Percentiles rank a stretch among this genome's conserved stretches.
These are phyloP conservation scores for Podosphaera fusca DNA, from an alignment of 2,329 filamentous ascomycete genomes.

Conservation along the genomic window DNA sequence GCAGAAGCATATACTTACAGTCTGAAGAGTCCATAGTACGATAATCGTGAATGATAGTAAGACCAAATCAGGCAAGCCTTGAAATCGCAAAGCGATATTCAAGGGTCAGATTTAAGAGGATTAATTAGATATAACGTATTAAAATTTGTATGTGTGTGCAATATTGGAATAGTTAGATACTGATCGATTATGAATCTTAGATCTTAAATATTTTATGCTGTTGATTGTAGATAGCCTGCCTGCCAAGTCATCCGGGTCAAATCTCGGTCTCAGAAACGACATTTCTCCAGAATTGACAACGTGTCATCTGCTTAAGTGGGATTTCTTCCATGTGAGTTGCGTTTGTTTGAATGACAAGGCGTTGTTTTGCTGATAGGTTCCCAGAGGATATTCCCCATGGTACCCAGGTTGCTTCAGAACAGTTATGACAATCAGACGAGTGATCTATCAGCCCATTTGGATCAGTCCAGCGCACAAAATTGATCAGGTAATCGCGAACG, in stretches of 20 bases:
- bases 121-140: no score
- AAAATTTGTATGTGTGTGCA: no score
- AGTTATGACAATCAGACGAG: neutral
- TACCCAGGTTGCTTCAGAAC: neutral
- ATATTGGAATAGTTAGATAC: no score
- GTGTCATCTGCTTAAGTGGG: neutral
- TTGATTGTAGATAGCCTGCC: neutral
- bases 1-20: no score
- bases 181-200: neutral
- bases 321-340: constrained; percentile 1
- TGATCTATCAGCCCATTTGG: constrained; percentile 5
- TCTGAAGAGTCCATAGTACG: no score
- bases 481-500: constrained; percentile 11
- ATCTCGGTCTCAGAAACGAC: neutral
- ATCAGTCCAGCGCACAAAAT: constrained; percentile 8
- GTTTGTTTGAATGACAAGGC: constrained; percentile 1
- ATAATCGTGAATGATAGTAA: no score
- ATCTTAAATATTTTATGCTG: neutral
- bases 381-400: neutral
- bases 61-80: no score
- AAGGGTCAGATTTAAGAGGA: no score
- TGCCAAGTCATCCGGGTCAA: neutral
- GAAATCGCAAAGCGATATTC: no score
- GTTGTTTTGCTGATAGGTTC: neutral
- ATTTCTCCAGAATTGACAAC: constrained; percentile 2